phyloP scores from a whole-genome alignment of 1,284 basidiomycete genomes.

The Mixia osmundae region DNA sequence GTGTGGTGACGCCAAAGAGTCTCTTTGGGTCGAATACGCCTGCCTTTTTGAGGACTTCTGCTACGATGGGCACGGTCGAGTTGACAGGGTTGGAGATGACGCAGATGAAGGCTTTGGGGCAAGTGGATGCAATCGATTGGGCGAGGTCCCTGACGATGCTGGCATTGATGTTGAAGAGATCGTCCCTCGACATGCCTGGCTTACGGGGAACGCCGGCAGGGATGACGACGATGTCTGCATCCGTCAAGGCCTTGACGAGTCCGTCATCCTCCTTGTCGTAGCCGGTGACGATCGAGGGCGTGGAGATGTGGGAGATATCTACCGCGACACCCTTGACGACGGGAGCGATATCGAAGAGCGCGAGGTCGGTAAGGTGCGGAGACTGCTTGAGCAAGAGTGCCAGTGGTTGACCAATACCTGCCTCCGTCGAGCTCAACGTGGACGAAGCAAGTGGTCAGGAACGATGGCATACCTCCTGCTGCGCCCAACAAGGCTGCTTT shows the following conservation, averaged over 20 bases:
- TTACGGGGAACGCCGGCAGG: conserved; percentile 95
- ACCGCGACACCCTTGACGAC: conserved; percentile 36
- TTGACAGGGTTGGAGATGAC: conserved; percentile 27
- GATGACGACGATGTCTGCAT: conserved; percentile 77
- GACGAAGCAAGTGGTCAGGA: neutral
- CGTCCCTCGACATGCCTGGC: conserved; percentile 45
- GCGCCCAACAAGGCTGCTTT: conserved; percentile 15
- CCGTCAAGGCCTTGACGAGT: conserved; percentile 55
- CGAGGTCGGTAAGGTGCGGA: conserved; percentile 54
- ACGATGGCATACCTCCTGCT: conserved; percentile 10
- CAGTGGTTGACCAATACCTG: conserved; percentile 74
- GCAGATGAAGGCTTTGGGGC: conserved; percentile 67
- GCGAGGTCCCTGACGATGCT: conserved; percentile 88
- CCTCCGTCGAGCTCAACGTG: neutral
- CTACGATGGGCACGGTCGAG: conserved; percentile 91
- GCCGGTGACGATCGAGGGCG: conserved; percentile 22
- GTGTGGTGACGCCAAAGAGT: conserved; percentile 89
- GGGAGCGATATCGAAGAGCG: conserved; percentile 88
- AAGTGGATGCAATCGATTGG: conserved; percentile 53
- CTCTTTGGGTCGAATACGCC: conserved; percentile 78
- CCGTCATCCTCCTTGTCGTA: conserved; percentile 36
- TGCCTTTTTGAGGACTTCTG: conserved; percentile 80
- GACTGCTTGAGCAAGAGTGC: conserved; percentile 72
- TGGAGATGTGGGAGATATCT: conserved; percentile 36
- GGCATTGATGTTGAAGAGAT: conserved; percentile 96